Conservation (phyloP, 176 grass and related monocot species). For the Alopecurus myosuroides region DNA sequence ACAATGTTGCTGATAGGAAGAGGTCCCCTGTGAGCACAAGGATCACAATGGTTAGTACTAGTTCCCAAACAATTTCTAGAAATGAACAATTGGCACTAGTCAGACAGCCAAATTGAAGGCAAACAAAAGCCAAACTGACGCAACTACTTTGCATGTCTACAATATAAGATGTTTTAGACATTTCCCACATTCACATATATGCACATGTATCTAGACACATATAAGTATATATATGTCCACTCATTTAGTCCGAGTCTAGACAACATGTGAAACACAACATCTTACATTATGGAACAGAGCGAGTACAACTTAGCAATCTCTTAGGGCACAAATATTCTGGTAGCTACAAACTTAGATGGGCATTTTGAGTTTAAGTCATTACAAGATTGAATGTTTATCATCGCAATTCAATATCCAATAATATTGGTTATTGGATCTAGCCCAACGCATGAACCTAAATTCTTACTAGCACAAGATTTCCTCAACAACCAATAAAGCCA, state of each 20-base stretch:
- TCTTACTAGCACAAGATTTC: background rate
- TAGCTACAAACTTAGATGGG: background rate
- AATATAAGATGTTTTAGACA: no score
- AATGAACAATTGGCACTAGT: background rate
- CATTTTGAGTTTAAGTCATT: background rate
- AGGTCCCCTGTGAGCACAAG: constrained; percentile 36
- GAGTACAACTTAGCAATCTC: background rate
- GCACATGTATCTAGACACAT: no score
- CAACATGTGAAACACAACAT: no score
- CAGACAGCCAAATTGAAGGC: no score
- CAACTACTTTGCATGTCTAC: no score
- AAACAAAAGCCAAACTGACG: no score
- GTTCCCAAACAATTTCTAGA: background rate
- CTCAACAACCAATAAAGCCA: background rate
- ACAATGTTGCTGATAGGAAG: constrained; percentile 38
- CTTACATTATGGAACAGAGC: no score
- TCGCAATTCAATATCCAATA: background rate
- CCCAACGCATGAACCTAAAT: background rate
- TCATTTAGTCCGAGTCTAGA: no score
- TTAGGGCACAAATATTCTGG: background rate
- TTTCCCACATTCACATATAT: no score
- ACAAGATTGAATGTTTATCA: background rate
- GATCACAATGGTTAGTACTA: background rate
- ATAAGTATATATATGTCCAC: no score
- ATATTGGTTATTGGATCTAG: background rate